These are phyloP conservation scores for Mycena alexandri DNA, from an alignment of 768 basidiomycete genomes.

Conservation along the genomic window DNA sequence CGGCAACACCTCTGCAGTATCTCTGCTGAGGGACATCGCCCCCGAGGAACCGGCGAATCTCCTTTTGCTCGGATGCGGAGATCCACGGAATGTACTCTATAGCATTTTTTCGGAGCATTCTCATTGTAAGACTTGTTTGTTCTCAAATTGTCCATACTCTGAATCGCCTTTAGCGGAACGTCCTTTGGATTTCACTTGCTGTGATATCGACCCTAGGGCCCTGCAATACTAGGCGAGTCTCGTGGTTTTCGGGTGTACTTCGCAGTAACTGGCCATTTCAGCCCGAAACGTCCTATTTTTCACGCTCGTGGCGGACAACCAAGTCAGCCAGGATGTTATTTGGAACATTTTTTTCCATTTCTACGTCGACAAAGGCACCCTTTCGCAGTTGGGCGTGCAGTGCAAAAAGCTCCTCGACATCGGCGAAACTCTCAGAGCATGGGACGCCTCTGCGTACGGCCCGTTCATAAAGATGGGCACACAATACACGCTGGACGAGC, in stretches of 20 bases:
- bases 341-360: slow-evolving; percentile 61
- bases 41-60: slow-evolving; percentile 60
- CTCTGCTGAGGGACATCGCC: slow-evolving; percentile 60
- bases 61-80: slow-evolving; percentile 69
- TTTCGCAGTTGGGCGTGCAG: slow-evolving; percentile 51
- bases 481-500: slow-evolving; percentile 51
- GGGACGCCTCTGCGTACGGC: slow-evolving; percentile 57
- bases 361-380: slow-evolving; percentile 53
- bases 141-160: background rate
- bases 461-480: slow-evolving; percentile 54
- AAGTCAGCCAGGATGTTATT: slow-evolving; percentile 7
- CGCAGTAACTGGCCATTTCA: slow-evolving; percentile 33
- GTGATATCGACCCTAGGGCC: slow-evolving; percentile 64
- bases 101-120: no score
- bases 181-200: slow-evolving; percentile 62
- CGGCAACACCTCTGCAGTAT: slow-evolving; percentile 71
- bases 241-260: no score
- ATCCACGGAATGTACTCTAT: slow-evolving; percentile 63
- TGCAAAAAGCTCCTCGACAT: slow-evolving; percentile 53
- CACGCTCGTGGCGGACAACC: slow-evolving; percentile 55
- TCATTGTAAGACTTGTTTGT: no score
- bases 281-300: slow-evolving; percentile 64
- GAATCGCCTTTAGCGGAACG: slow-evolving; percentile 41
- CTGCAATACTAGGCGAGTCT: slow-evolving; percentile 58
- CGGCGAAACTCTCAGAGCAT: slow-evolving; percentile 50